phyloP scores from a whole-genome alignment of 2,329 filamentous ascomycete genomes.

The Microsporum ferrugineum region DNA sequence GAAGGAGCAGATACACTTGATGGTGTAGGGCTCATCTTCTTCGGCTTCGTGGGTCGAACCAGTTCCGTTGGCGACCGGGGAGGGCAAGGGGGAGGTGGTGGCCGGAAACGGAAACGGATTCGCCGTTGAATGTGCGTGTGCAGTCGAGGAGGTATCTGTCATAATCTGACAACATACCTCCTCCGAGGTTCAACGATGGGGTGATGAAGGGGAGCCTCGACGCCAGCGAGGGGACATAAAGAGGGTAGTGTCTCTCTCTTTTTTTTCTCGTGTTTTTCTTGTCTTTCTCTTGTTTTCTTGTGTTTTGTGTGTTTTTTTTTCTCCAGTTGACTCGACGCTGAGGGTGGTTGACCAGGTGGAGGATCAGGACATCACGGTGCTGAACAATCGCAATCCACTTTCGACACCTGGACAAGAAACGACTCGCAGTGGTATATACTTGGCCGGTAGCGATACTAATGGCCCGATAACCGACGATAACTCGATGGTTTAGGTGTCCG shows the following conservation, averaged over 20 bases:
- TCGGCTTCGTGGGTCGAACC: conserved; percentile 29
- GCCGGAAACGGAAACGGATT: conserved; percentile 32
- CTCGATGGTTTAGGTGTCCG: neutral
- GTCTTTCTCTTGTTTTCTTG: neutral
- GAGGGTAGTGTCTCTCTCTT: neutral
- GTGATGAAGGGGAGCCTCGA: conserved; percentile 14
- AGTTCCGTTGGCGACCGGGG: conserved; percentile 32
- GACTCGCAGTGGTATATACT: conserved; percentile 8
- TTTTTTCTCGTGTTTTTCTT: neutral
- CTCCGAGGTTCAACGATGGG: conserved; percentile 20
- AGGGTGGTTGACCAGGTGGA: neutral
- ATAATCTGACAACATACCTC: conserved; percentile 43
- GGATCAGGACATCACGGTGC: neutral
- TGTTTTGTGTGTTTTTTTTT: neutral
- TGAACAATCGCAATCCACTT: neutral
- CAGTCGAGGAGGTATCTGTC: conserved; percentile 43
- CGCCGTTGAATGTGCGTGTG: conserved; percentile 39
- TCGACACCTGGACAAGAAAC: neutral
- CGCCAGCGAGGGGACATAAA: neutral
- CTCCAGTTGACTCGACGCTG: neutral
- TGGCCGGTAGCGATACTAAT: conserved; percentile 3
- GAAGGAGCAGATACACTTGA: conserved; percentile 95
- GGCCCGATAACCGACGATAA: neutral
- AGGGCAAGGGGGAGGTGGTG: conserved; percentile 32
- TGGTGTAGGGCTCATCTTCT: conserved; percentile 56